Base-by-base conservation (phyloP, 208 protist species). In the Trypanosoma theileri region DNA sequence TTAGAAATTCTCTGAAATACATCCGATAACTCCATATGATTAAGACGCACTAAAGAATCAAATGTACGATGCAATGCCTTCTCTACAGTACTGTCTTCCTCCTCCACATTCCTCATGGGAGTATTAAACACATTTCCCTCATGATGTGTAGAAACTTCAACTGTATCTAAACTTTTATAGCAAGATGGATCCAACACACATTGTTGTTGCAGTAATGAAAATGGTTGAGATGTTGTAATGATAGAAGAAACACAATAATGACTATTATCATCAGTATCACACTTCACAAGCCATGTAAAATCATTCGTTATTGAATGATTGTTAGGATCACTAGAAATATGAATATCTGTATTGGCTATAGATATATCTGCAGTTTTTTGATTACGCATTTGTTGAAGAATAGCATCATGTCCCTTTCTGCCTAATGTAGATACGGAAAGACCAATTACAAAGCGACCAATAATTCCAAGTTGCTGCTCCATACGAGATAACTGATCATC, bases 401-500 rank as follows among this genome's bases (percentile, higher is more conserved):
- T 61, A 19, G 22, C 17, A 10, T 71, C 46, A 58, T 71, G 66
- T 22, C 44, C 48, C 46, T 45, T 42, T 22, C 48, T 61, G 6
- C 66, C 66, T 26, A 51, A 10, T 12, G 2, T 46, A 0, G 46
- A 13, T 11, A 73, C n/a, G 10, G 69, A 73, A 46, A 73, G 59
- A 12, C 59, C 69, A 63, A 73, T 45, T 16, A 35, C 69, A 60
- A 67, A 67, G 19, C 69, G 69, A 19, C 69, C 69, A 11, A 73
- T 4, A 19, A 67, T 50, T 1, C 69, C 69, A 12, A 73, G 24
- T 19, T 57, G 58, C n/a, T 51, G 45, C 59, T 73, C 69, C 44
- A 73, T 28, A 17, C 9, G 40, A 42, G 8, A 8, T 19, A 73
- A 8, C 22, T 44, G 53, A 3, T n/a, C 50, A 8, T 46, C 50